Conservation (phyloP, 2,329 filamentous ascomycete species). For the Aspergillus sp. region DNA sequence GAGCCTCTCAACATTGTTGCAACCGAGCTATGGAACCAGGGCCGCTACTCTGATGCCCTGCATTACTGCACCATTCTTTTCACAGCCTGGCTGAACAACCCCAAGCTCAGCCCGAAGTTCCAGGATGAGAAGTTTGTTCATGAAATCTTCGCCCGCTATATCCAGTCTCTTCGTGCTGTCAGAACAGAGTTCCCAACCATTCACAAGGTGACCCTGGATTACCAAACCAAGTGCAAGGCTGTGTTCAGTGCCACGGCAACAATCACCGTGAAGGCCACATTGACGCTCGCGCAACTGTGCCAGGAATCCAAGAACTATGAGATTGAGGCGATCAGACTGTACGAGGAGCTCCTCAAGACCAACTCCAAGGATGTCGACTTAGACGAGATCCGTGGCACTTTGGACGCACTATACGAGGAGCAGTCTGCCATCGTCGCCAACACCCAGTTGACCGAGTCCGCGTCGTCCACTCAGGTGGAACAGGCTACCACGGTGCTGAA, state of each 20-base stretch:
- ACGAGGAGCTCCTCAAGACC: conserved; percentile 37
- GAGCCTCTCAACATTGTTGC: conserved; percentile 39
- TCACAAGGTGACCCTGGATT: conserved; percentile 36
- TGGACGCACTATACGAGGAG: conserved; percentile 42
- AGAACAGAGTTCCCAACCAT: conserved; percentile 31
- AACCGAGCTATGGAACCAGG: conserved; percentile 40
- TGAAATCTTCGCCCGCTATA: conserved; percentile 36
- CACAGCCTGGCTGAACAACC: conserved; percentile 36
- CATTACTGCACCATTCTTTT: conserved; percentile 36
- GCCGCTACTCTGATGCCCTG: conserved; percentile 38
- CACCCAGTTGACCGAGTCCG: conserved; percentile 20
- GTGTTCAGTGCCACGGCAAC: conserved; percentile 35
- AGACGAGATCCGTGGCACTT: conserved; percentile 32
- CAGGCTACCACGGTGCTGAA: conserved; percentile 31
- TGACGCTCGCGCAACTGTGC: conserved; percentile 38
- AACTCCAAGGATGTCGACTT: conserved; percentile 33
- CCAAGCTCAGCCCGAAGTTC: conserved; percentile 34
- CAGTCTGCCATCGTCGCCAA: conserved; percentile 27
- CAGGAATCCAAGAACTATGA: conserved; percentile 39
- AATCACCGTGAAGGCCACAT: conserved; percentile 38
- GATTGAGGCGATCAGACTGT: conserved; percentile 35
- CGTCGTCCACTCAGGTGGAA: conserved; percentile 30
- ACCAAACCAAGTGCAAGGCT: conserved; percentile 33
- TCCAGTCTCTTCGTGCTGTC: conserved; percentile 34
- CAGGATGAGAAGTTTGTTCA: conserved; percentile 34